Base-by-base conservation (phyloP, 176 grass and related monocot species). In the Leersia perrieri region DNA sequence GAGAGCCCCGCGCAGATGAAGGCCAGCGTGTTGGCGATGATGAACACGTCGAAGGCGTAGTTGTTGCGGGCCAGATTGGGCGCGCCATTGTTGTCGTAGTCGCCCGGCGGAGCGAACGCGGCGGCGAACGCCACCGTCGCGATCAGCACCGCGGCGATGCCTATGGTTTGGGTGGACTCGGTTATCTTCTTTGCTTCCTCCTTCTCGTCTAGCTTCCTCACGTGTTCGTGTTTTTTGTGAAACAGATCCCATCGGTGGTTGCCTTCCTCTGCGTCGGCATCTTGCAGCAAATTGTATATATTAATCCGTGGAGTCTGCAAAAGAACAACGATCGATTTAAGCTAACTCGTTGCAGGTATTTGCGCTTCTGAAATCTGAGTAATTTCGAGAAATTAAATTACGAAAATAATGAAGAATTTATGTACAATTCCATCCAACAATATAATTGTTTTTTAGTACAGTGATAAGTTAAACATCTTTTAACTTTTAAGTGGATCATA, bases 81-180 rank as follows among this genome's bases (percentile, higher is more conserved):
- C 9, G 85, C 39, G 29, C 53, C 23, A 15, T 3, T 3, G 7
- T 86, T 8, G 13, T 63, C 63, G 0, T 77, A 75, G 55, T 66
- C 79, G 2, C 85, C 85, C 3, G 79, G 85, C 6, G 70, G 39
- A 1, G 85, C 32, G 4, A 87, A 82, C 0, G 65, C 85, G 0
- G 85, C 85, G 2, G 85, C 42, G 57, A 87, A 87, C 3, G 85
- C 75, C 0, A 81, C 85, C 26, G 85, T 87, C 3, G 85, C 53
- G 1, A 87, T 68, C 18, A 87, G 79, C 7, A 87, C 85, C 40
- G 85, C 70, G 14, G 40, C 66, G 14, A 87, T 65, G 66, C 85
- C 85, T 40, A 87, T 68, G 40, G 68, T 82, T 58, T 87, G 85
- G 9, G 85, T 36, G 32, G 80, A 87, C 1, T 87, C 65, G 3